Conservation (phyloP, 805 yeast genomes). For the Yueomyces sinensis region DNA sequence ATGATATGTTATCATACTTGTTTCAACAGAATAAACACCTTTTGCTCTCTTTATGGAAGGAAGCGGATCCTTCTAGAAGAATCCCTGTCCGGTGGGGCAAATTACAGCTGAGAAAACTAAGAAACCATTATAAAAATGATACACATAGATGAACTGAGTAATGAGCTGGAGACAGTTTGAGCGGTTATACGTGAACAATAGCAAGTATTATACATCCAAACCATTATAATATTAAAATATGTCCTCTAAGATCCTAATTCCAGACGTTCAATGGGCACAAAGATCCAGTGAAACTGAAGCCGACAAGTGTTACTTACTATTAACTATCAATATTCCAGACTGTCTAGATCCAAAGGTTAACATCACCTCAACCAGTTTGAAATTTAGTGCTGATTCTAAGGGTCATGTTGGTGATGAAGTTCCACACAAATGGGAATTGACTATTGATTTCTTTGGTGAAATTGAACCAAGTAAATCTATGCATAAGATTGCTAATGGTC, state of each 20-base stretch:
- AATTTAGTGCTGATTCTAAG: constrained; percentile 29
- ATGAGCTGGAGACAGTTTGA: too few relatives aligned
- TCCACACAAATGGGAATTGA: constrained; percentile 40
- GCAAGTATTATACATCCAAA: too few relatives aligned
- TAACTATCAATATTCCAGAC: constrained; percentile 66
- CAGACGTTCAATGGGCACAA: constrained; percentile 88
- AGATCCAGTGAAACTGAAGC: constrained; percentile 69
- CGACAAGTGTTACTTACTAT: constrained; percentile 58
- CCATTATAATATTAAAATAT: too few relatives aligned
- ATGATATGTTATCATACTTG: too few relatives aligned
- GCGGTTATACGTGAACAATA: too few relatives aligned
- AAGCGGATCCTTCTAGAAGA: too few relatives aligned
- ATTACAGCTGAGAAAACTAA: too few relatives aligned
- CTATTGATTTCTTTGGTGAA: constrained; percentile 64
- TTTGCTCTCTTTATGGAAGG: too few relatives aligned
- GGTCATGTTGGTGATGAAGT: constrained; percentile 30
- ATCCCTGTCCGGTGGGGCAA: too few relatives aligned
- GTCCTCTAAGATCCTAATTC: constrained; percentile 13
- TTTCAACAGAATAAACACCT: too few relatives aligned
- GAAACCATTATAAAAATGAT: too few relatives aligned
- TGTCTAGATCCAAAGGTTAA: constrained; percentile 46
- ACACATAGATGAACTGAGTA: too few relatives aligned
- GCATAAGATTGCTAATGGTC: constrained; percentile 39
- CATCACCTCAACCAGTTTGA: constrained; percentile 41
- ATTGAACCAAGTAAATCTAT: constrained; percentile 54